Percentiles rank a stretch among this genome's conserved stretches.
phyloP scores from a whole-genome alignment of 805 yeast species.

The Candida fluviatilis region DNA sequence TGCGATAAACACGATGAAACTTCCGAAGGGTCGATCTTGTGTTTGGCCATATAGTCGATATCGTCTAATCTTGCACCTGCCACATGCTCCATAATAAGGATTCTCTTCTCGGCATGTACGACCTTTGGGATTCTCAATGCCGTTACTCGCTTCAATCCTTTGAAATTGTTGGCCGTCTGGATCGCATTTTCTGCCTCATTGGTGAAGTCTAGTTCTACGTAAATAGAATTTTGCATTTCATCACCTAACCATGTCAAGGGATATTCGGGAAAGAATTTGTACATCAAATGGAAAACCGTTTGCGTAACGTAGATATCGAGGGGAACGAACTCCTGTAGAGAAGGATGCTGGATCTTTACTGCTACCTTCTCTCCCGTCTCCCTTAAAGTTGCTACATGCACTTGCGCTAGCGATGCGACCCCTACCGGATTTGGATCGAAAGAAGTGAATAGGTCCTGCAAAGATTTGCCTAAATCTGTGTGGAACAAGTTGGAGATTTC shows the following conservation, averaged over 20 bases:
- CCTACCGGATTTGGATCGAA: constrained; percentile 82
- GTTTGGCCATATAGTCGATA: constrained; percentile 53
- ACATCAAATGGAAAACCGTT: constrained; percentile 69
- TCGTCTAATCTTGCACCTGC: constrained; percentile 83
- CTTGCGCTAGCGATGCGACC: constrained; percentile 95
- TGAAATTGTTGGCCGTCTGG: constrained; percentile 66
- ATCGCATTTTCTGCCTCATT: constrained; percentile 82
- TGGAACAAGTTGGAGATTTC: constrained; percentile 66
- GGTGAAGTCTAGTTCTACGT: constrained; percentile 83
- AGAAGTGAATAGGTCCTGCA: constrained; percentile 61
- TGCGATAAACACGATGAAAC: constrained; percentile 86
- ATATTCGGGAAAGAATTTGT: constrained; percentile 84
- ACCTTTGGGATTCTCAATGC: constrained; percentile 80
- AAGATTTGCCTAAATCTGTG: constrained; percentile 56
- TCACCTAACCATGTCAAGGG: constrained; percentile 95
- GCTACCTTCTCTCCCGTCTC: constrained; percentile 72
- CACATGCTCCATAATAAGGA: constrained; percentile 84
- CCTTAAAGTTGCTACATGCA: constrained; percentile 69
- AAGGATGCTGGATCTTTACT: constrained; percentile 92
- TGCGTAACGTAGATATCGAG: constrained; percentile 78
- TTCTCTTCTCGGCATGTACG: constrained; percentile 58
- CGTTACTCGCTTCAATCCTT: constrained; percentile 51
- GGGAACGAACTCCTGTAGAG: constrained; percentile 82
- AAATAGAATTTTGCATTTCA: constrained; percentile 81
- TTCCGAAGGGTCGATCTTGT: constrained; percentile 67